Evolutionary conservation across 2,329 filamentous ascomycete species (phyloP), one percentile per base, ranked within the genome.

Genomic region (Pseudogymnoascus sp.): DNA sequence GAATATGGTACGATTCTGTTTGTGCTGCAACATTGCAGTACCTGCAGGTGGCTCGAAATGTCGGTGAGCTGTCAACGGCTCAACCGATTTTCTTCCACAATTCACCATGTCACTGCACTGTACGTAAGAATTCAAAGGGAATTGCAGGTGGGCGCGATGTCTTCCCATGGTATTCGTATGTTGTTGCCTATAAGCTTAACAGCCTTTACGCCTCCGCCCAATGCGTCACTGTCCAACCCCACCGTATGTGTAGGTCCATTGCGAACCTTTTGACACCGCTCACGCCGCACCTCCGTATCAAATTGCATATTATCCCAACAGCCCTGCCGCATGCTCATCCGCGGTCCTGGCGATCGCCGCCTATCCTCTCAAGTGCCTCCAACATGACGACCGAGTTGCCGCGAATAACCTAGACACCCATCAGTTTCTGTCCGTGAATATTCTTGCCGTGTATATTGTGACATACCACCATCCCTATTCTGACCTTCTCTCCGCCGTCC

Each of bases 321-420:
- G 9, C 49, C 28, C n/a, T 55, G 11, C 8, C 28, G 49, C 45
- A 30, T 11, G 58, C 58, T 60, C 38, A 60, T 11, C 72, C 64
- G 65, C 78, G 76, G 67, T 87, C 82, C 41, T 72, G 71, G 65
- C 71, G 64, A 70, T 84, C 82, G 64, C 84, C 83, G 66, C 84
- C 84, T 68, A 90, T 88, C 71, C 86, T 80, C 73, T 87, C 84
- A 63, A 90, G 76, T 8, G 86, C 91, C 78, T 99, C 95, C 62
- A 99, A 84, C 93, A 99, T 97, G 62, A 99, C 92, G 25, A 99
- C 92, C 1, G 93, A 96, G 78, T 99, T 99, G 67, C 94, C 94
- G 69, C 95, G 90, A 72, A 99, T 97, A 67, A 97, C 90, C 89
- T 92, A 65, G 28, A 28, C 2, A 2, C 7, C n/a, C 1, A 42